Evolutionary conservation across 2,329 filamentous ascomycete genomes (phyloP), one percentile per base, ranked within the genome.

Genomic region (Ascochyta viciae-villosae): DNA sequence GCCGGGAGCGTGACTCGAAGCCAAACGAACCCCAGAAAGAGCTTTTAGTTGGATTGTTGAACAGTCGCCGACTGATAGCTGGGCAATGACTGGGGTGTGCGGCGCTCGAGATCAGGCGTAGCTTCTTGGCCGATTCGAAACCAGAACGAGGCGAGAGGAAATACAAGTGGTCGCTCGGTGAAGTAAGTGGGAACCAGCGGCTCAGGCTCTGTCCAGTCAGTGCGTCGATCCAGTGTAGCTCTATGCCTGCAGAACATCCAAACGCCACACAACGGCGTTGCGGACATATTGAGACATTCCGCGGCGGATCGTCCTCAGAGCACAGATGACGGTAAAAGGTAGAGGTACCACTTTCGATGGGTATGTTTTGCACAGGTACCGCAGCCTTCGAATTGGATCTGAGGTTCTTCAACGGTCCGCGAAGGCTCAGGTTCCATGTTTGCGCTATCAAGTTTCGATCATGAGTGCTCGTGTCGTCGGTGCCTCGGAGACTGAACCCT

Each of bases 211-310:
- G 78, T 68, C 77, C 75, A 3, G 77, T 82, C 35, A 77, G 64
- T 27, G 79, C 77, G 56, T 83, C 80, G 12, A 83, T 71, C 81
- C 85, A 89, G 66, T 88, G 85, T 35, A 89, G 75, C 65, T 89
- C 87, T 48, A 89, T 84, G 1, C 86, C 84, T 7, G 81, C 78
- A 12, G 82, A 81, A 60, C 85, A 88, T 13, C 87, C 87, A 75
- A 89, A 89, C 8, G 86, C 87, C 31, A 88, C 83, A 62, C 85
- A 88, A 46, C 82, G 81, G 41, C 85, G 80, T 54, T 87, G 83
- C n/a, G 87, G 87, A 62, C 84, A 88, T 31, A 89, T 83, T 0
- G 87, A 83, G 9, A 89, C 82, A 35, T 85, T 87, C n/a, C 84
- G 81, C 12, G 87, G 87, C 15, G 84, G 84, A 59, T 89, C 85